phyloP scores from a whole-genome alignment of 306 rosid species.

The Cicer arietinum region DNA sequence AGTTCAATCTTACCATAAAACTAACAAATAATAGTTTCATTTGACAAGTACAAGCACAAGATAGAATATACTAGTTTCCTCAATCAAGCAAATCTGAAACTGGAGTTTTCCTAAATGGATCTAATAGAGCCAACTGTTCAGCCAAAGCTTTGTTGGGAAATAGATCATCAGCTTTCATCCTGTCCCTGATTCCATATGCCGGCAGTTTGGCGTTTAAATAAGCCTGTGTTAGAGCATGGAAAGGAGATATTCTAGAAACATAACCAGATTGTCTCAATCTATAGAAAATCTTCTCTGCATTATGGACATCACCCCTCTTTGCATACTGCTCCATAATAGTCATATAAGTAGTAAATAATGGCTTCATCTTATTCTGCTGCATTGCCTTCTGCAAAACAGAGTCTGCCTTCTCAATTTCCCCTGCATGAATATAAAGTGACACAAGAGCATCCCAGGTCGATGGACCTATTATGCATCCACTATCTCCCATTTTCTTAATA shows the following conservation, averaged over 20 bases:
- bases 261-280: conserved; percentile 67
- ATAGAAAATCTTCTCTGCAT: conserved; percentile 68
- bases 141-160: conserved; percentile 62
- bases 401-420: conserved; percentile 77
- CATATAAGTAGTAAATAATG: conserved; percentile 61
- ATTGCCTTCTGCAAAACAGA: conserved; percentile 64
- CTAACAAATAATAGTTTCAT: conserved; percentile 17
- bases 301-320: conserved; percentile 71
- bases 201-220: conserved; percentile 68
- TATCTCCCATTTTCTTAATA: conserved; percentile 62
- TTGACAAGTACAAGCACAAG: conserved; percentile 1
- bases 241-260: conserved; percentile 52
- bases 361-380: conserved; percentile 47
- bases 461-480: conserved; percentile 57
- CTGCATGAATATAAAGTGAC: conserved; percentile 65
- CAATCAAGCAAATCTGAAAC: conserved; percentile 72
- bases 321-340: conserved; percentile 65
- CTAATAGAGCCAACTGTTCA: conserved; percentile 48
- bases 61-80: conserved; percentile 38
- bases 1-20: conserved; percentile 15
- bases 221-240: conserved; percentile 58
- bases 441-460: conserved; percentile 73
- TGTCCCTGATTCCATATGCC: conserved; percentile 74
- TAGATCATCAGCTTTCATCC: conserved; percentile 76
- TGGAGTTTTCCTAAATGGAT: conserved; percentile 66